Conservation (phyloP, 1,284 basidiomycete genomes). For the Austroboletus niveus region DNA sequence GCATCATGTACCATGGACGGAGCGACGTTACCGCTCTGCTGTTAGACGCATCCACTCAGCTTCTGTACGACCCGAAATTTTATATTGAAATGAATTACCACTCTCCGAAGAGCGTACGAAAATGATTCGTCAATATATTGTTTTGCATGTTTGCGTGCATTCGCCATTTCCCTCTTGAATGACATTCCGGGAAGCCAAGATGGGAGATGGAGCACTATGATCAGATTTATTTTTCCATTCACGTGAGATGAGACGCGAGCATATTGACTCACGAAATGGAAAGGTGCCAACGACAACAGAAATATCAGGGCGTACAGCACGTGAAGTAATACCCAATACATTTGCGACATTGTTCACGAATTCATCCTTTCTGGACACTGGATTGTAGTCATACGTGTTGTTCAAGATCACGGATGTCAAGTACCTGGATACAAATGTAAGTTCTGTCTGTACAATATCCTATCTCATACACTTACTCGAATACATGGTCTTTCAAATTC, state of each 20-base stretch:
- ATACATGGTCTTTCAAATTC: conserved; percentile 24
- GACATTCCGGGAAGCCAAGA: conserved; percentile 16
- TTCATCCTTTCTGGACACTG: conserved; percentile 3
- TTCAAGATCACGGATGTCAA: conserved; percentile 19
- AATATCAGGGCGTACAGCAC: conserved; percentile 4
- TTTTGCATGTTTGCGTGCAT: not conserved
- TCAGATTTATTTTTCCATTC: no score
- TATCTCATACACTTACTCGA: not conserved
- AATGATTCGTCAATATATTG: conserved; percentile 8
- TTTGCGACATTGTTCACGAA: conserved; percentile 1
- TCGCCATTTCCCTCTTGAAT: conserved; percentile 6
- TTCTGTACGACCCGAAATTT: not conserved
- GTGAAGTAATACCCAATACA: not conserved
- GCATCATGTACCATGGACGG: not conserved
- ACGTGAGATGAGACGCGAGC: no score
- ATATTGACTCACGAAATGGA: conserved; percentile 4
- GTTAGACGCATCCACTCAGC: not conserved
- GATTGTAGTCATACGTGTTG: conserved; percentile 11
- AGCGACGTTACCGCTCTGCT: conserved; percentile 6
- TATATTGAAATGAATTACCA: not conserved
- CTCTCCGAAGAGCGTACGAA: not conserved
- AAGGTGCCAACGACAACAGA: conserved; percentile 5
- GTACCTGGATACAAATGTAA: not conserved
- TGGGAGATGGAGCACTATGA: conserved; percentile 2
- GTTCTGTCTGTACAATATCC: no score